Evolutionary conservation across 306 rosid genomes (phyloP).

Genomic region (Coriaria nepalensis): DNA sequence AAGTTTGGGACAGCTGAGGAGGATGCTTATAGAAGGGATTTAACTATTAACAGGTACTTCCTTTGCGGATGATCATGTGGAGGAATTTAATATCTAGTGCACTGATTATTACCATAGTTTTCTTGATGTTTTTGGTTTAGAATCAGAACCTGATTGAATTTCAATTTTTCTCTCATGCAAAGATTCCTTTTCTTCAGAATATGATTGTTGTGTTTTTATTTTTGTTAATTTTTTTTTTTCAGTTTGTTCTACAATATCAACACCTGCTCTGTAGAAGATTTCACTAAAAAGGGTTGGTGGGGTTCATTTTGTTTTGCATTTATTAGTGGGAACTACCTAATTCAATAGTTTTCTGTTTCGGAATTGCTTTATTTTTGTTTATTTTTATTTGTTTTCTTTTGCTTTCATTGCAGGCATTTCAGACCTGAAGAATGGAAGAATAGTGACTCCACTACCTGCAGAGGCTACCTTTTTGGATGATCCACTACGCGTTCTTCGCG

Average conservation of each 20-base stretch:
- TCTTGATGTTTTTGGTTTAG: too few relatives aligned
- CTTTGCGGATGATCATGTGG: too few relatives aligned
- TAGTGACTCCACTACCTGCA: constrained; percentile 85
- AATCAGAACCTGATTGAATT: too few relatives aligned
- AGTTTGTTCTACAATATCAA: constrained; percentile 89
- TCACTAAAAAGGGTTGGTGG: constrained; percentile 60
- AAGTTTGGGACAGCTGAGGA: constrained; percentile 74
- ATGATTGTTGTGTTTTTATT: too few relatives aligned
- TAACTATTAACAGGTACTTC: constrained; percentile 76
- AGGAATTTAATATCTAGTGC: too few relatives aligned
- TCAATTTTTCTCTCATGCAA: too few relatives aligned
- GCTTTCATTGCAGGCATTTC: constrained; percentile 40
- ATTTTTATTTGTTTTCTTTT: constrained; percentile 2
- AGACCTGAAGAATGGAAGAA: constrained; percentile 70
- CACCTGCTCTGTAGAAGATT: constrained; percentile 68
- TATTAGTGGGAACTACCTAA: too few relatives aligned
- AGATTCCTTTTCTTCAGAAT: too few relatives aligned
- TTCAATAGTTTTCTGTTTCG: too few relatives aligned
- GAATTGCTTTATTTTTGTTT: not conserved
- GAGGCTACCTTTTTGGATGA: constrained; percentile 85
- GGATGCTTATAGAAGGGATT: constrained; percentile 95
- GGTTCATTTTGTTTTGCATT: too few relatives aligned
- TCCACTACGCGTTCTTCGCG: constrained; percentile 86
- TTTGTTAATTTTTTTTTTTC: constrained; percentile 8
- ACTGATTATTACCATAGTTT: too few relatives aligned